Evolutionary conservation across 75 land plant species (phyloP).

Genomic region (Selaginella tamariscina): DNA sequence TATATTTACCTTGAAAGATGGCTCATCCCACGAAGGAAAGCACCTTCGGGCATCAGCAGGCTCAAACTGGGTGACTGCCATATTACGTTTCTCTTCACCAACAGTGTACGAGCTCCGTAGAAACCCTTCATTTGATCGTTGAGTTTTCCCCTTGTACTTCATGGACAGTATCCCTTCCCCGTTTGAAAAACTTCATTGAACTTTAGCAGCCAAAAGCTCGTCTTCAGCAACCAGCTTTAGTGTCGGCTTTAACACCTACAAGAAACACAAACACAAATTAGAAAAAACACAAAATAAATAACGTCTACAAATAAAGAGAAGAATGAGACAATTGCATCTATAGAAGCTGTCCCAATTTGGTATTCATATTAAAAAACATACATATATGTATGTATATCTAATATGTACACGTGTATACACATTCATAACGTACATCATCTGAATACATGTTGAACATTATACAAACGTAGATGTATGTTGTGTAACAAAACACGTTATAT

Average conservation of each 20-base stretch:
- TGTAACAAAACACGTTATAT: too few relatives aligned
- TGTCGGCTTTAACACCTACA: conserved; percentile 3
- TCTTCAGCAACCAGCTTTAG: neutral
- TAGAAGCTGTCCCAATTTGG: neutral
- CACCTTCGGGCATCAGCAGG: conserved; percentile 9
- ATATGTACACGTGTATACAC: too few relatives aligned
- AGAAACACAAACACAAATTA: neutral
- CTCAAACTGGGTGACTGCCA: conserved; percentile 12
- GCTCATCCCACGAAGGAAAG: conserved; percentile 10
- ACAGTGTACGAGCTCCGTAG: neutral
- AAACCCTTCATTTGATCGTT: neutral
- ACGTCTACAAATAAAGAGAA: too few relatives aligned
- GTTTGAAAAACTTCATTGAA: neutral
- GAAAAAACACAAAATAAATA: neutral
- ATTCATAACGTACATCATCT: too few relatives aligned
- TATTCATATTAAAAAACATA: neutral
- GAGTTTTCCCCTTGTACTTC: neutral
- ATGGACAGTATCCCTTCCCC: neutral
- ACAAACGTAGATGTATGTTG: too few relatives aligned
- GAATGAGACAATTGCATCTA: too few relatives aligned
- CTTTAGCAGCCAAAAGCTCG: conserved; percentile 14
- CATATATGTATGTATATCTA: too few relatives aligned
- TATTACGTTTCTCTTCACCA: neutral
- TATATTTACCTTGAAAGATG: neutral
- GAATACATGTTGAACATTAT: too few relatives aligned